A percentile compares a stretch with the other conserved stretches of the same genome.
Evolutionary conservation across 495 filamentous ascomycete genomes (phyloP).

Genomic region (Pyrenula massariospora): DNA sequence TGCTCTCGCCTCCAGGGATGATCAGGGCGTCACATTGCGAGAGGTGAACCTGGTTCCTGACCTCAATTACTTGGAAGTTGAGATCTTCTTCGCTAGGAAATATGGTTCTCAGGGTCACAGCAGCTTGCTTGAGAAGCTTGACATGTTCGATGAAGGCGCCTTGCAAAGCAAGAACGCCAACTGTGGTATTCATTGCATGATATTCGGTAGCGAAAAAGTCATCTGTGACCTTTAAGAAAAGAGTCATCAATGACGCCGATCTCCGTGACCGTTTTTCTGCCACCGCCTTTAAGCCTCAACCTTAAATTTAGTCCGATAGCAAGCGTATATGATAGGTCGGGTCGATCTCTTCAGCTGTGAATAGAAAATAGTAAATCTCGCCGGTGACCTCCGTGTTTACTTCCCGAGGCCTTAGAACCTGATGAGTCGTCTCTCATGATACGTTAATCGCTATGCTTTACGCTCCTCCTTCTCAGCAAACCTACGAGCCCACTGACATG

Average conservation of each 20-base stretch:
- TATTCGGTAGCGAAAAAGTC: not conserved
- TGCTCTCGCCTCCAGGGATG: slow-evolving; percentile 90
- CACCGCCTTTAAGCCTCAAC: not conserved
- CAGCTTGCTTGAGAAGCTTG: slow-evolving; percentile 59
- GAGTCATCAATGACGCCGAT: not conserved
- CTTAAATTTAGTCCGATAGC: not conserved
- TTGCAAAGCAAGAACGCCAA: slow-evolving; percentile 85
- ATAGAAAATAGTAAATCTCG: too few species aligned
- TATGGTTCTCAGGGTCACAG: slow-evolving; percentile 19
- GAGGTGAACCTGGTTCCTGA: slow-evolving; percentile 66
- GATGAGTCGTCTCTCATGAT: too few species aligned
- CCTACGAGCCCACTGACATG: too few species aligned
- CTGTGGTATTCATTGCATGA: slow-evolving; percentile 34
- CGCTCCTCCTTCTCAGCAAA: too few species aligned
- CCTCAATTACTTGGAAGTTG: slow-evolving; percentile 58
- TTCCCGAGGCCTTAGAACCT: too few species aligned
- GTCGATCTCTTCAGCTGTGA: too few species aligned
- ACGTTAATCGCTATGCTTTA: too few species aligned
- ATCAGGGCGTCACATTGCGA: slow-evolving; percentile 68
- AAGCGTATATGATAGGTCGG: too few species aligned
- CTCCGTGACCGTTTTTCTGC: not conserved
- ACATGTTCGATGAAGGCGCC: slow-evolving; percentile 90
- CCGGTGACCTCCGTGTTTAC: too few species aligned
- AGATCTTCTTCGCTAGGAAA: slow-evolving; percentile 10
- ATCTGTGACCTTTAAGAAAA: not conserved